These are phyloP conservation scores for Clathrospora elynae DNA, from an alignment of 2,329 filamentous ascomycete species.

Conservation along the genomic window DNA sequence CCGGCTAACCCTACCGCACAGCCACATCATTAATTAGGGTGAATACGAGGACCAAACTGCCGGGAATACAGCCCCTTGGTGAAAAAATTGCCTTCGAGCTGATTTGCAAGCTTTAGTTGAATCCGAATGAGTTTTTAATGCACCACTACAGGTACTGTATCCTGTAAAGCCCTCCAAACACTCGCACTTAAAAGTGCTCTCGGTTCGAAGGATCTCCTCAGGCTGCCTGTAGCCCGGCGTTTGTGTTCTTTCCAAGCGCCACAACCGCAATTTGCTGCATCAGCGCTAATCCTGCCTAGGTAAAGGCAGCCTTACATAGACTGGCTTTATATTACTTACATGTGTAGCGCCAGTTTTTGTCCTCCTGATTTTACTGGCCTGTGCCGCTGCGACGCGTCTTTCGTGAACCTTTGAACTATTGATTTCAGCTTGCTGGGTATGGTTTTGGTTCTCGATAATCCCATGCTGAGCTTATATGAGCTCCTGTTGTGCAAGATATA, in stretches of 20 bases:
- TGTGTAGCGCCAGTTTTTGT: conserved; percentile 8
- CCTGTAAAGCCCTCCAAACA: no score
- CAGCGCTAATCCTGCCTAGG: conserved; percentile 4
- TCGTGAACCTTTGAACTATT: neutral
- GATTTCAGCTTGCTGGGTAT: no score
- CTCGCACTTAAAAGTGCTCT: no score
- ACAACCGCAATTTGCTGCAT: conserved; percentile 14
- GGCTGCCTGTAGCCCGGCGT: neutral
- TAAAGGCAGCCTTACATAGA: conserved; percentile 3
- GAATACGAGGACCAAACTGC: neutral
- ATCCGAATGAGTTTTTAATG: no score
- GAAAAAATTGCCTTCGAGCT: no score
- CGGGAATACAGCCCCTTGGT: neutral
- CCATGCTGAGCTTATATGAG: no score
- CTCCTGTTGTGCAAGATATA: no score
- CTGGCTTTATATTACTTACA: conserved; percentile 15
- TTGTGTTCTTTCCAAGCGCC: conserved; percentile 9
- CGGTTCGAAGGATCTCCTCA: no score
- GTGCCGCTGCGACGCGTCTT: conserved; percentile 9
- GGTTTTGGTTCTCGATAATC: no score
- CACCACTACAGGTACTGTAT: no score
- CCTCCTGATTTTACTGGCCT: conserved; percentile 2
- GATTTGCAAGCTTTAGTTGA: no score
- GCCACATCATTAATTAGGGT: conserved; percentile 15
- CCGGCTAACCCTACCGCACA: conserved; percentile 6